Percentiles rank a stretch among this genome's conserved stretches.
These are phyloP conservation scores for Rostrohypoxylon terebratum DNA, from an alignment of 495 filamentous ascomycete genomes.

Conservation along the genomic window DNA sequence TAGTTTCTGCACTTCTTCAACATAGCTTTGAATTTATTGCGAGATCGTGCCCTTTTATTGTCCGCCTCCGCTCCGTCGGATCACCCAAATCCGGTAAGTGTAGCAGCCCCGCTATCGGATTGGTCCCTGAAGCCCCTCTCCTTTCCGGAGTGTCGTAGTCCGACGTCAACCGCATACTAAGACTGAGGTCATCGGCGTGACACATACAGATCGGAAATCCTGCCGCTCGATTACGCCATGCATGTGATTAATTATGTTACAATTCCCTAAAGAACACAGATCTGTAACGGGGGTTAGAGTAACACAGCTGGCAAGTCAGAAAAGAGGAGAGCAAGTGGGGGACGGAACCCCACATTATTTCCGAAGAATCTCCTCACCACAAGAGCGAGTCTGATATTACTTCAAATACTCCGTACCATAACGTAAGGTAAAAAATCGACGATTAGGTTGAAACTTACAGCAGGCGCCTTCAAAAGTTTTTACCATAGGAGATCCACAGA, in stretches of 20 bases:
- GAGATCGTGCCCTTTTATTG: constrained; percentile 1
- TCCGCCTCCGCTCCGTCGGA: constrained; percentile 18
- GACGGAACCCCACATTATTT: neutral
- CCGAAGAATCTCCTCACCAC: no score
- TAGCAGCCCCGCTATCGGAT: constrained; percentile 8
- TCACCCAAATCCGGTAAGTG: constrained; percentile 14
- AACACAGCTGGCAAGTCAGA: neutral
- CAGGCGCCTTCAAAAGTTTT: no score
- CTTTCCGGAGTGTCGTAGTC: neutral
- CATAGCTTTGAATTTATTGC: constrained; percentile 8
- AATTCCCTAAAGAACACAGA: neutral
- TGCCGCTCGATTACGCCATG: neutral
- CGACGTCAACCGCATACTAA: constrained; percentile 4
- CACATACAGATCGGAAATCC: neutral
- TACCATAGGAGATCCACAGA: no score
- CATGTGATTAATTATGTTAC: neutral
- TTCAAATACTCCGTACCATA: no score
- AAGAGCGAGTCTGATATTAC: no score
- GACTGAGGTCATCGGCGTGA: constrained; percentile 14
- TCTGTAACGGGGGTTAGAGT: neutral
- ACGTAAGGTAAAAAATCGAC: no score
- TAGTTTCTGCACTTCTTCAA: neutral
- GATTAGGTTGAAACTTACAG: neutral
- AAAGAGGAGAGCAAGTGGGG: neutral
- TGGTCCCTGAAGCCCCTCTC: constrained; percentile 6